Conservation (phyloP, 495 filamentous ascomycete species). For the Penicillium lividum region DNA sequence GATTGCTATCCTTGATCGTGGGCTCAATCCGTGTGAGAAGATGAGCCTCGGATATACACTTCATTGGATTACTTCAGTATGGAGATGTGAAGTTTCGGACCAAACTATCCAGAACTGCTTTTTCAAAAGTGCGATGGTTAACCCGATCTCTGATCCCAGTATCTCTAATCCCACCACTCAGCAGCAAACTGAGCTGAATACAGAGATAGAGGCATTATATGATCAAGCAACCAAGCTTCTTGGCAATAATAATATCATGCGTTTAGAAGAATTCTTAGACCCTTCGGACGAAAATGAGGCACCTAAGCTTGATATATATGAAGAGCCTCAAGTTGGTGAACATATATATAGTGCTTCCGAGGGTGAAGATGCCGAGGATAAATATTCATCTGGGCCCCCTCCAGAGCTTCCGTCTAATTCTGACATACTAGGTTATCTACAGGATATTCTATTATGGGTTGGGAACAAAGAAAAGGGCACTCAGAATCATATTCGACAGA, state of each 20-base stretch:
- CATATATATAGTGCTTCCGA: no score
- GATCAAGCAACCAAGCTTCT: constrained; percentile 2
- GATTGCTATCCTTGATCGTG: constrained; percentile 12
- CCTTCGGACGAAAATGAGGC: constrained; percentile 3
- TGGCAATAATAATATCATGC: constrained; percentile 3
- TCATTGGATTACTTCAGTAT: constrained; percentile 5
- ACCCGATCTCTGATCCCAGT: background rate
- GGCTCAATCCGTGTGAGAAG: constrained; percentile 1
- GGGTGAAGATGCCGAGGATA: no score
- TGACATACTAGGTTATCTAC: background rate
- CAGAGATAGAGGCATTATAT: background rate
- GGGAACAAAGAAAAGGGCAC: constrained; percentile 1
- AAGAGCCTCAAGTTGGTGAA: no score
- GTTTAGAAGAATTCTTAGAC: constrained; percentile 2
- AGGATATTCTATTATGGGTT: constrained; percentile 6
- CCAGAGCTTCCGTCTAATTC: constrained; percentile 7
- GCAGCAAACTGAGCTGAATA: background rate
- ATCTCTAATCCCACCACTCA: background rate
- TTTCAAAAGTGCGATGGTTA: constrained; percentile 1
- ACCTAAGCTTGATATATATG: background rate
- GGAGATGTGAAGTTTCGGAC: background rate
- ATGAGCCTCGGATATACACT: constrained; percentile 9
- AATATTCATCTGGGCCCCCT: background rate
- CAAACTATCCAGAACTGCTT: constrained; percentile 9
- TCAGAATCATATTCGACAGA: background rate